Evolutionary conservation across 2,329 filamentous ascomycete genomes (phyloP), one percentile per base, ranked within the genome.

Genomic region (Aspergillus neoniger): DNA sequence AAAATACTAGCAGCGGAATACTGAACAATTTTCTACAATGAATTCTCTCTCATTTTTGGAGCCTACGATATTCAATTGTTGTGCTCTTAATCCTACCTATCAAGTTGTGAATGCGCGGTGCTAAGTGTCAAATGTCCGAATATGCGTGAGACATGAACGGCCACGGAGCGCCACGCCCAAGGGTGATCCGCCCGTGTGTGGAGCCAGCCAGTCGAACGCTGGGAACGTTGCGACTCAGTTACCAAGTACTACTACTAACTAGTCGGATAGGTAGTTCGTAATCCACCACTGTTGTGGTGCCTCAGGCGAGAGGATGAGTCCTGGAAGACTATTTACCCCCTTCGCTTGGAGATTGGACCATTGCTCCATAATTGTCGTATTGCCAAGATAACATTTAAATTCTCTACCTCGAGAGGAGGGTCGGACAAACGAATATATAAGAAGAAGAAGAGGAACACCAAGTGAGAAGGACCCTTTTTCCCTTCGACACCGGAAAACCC

Each of bases 141-240:
- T 55, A 55, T 55, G 53, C 53, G 36, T 55, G 53, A 55, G 53
- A 55, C 53, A 55, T 55, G 41, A 17, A 21, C 21, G n/a, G 53
- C 36, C 39, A 32, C 41, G 52, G 53, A 28, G 53, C 53, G 53
- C 53, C 43, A 47, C 43, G 53, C 39, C 39, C 23, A 21, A 36
- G 39, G 39, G 43, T 28, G 53, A 55, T 55, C 53, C 53, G 53
- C 53, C 28, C 17, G 43, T 30, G 23, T 30, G 53, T 55, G 53
- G 53, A 55, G 15, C 53, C 53, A 7, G 10, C 36, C 21, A 39
- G 51, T 53, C 51, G 51, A 39, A 53, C 51, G 25, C 43, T 47
- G 52, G 52, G 53, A 41, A 55, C 53, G n/a, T 36, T 12, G 12
- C 32, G 32, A 36, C 12, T 36, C 41, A 47, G 28, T 8, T 10